Evolutionary conservation across 345 rosid species (phyloP).

Genomic region (Gossypium mustelinum): DNA sequence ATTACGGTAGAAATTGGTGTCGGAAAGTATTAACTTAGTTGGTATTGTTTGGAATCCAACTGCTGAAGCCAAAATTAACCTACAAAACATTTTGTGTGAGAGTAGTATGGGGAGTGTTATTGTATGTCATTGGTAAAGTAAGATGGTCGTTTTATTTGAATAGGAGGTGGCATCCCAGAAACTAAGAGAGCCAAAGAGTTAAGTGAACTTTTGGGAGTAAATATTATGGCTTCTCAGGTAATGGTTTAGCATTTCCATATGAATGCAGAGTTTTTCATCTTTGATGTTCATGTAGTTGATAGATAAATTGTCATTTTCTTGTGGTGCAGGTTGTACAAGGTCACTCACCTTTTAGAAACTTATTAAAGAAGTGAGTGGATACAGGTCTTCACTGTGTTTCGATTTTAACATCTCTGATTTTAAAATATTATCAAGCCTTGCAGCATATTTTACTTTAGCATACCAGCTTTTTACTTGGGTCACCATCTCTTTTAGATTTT

Average conservation of each 20-base stretch:
- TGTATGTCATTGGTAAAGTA: background rate
- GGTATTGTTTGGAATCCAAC: background rate
- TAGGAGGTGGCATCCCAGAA: conserved; percentile 52
- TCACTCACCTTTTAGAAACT: conserved; percentile 41
- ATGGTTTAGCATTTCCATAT: background rate
- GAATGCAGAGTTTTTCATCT: conserved; percentile 1
- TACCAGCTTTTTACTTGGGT: background rate
- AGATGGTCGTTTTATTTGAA: conserved; percentile 4
- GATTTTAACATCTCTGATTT: background rate
- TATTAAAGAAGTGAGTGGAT: conserved; percentile 29
- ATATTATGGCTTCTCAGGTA: conserved; percentile 44
- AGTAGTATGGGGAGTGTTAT: conserved; percentile 2
- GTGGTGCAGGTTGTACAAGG: conserved; percentile 45
- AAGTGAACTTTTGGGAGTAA: conserved; percentile 38
- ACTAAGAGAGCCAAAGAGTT: conserved; percentile 38
- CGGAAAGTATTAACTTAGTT: background rate
- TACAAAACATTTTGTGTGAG: background rate
- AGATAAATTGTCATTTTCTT: conserved; percentile 21
- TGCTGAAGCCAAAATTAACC: background rate
- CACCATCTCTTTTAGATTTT: background rate
- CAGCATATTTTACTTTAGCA: background rate
- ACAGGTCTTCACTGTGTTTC: conserved; percentile 2
- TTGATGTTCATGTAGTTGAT: conserved; percentile 14
- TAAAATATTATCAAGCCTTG: background rate
- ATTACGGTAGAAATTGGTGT: background rate